phyloP scores from a whole-genome alignment of 805 yeast genomes.

The Myxozyma monticola region DNA sequence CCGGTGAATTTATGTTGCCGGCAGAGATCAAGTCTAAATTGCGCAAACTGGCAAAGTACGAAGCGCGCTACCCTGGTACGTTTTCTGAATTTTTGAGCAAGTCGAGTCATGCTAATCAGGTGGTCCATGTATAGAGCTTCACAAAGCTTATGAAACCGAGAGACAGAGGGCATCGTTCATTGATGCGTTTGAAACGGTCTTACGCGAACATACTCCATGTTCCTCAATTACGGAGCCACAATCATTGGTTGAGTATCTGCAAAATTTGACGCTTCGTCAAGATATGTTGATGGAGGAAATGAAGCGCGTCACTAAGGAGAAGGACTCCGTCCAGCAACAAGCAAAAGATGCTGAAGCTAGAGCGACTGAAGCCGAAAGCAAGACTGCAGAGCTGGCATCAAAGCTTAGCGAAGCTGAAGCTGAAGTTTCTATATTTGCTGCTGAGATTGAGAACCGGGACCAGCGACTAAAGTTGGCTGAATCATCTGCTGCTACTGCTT shows the following conservation, averaged over 20 bases:
- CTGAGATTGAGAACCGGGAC: slow-evolving; percentile 17
- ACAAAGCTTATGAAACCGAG: slow-evolving; percentile 83
- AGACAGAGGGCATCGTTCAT: slow-evolving; percentile 65
- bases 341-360: background rate
- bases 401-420: slow-evolving; percentile 6
- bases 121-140: slow-evolving; percentile 41
- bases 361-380: background rate
- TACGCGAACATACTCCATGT: slow-evolving; percentile 80
- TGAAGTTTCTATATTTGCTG: slow-evolving; percentile 1
- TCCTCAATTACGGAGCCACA: slow-evolving; percentile 72
- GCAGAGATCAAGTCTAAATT: slow-evolving; percentile 46
- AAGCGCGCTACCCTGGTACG: slow-evolving; percentile 77
- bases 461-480: slow-evolving; percentile 1
- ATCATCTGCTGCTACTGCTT: background rate
- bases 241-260: slow-evolving; percentile 65
- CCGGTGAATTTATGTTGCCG: background rate
- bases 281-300: slow-evolving; percentile 66
- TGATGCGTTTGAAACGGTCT: slow-evolving; percentile 61
- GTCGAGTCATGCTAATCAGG: background rate
- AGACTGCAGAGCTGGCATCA: background rate
- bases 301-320: slow-evolving; percentile 44
- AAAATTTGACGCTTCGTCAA: slow-evolving; percentile 60
- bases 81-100: background rate
- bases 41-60: slow-evolving; percentile 79
- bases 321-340: slow-evolving; percentile 13